Conservation (phyloP, 768 basidiomycete genomes). For the Termitomyces sp. region DNA sequence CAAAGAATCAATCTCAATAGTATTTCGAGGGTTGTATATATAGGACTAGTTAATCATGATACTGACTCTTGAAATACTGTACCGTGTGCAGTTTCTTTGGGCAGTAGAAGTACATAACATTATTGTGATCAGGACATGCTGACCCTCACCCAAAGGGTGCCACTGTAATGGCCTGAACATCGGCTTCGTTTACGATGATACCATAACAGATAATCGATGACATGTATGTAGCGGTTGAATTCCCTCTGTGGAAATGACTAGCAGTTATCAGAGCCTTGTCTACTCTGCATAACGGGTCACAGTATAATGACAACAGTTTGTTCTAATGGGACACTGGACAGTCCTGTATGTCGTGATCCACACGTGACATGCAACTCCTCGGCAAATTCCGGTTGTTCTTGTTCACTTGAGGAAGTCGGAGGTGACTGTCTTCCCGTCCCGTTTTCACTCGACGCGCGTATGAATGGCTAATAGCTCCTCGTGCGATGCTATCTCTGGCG, state of each 20-base stretch:
- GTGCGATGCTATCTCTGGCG: not conserved
- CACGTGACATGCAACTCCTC: not conserved
- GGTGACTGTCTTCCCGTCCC: not conserved
- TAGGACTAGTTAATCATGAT: not conserved
- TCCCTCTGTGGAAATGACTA: too few species aligned
- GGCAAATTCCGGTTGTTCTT: conserved; percentile 5
- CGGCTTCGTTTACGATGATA: not conserved
- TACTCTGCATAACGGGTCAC: too few species aligned
- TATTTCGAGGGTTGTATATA: not conserved
- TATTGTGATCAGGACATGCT: too few species aligned
- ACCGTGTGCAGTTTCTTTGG: not conserved
- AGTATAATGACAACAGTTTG: too few species aligned
- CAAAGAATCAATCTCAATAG: conserved; percentile 1
- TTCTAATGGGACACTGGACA: too few species aligned
- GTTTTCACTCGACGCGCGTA: not conserved
- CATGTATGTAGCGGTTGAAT: too few species aligned
- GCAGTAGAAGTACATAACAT: too few species aligned
- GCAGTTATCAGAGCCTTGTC: too few species aligned
- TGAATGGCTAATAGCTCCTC: conserved; percentile 2
- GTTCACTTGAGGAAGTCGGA: not conserved
- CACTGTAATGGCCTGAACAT: too few species aligned
- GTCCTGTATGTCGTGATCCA: too few species aligned
- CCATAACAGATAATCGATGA: not conserved
- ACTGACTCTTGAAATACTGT: not conserved
- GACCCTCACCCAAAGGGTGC: too few species aligned